Percentiles rank a stretch among this genome's conserved stretches.
Conservation (phyloP, 495 filamentous ascomycete species). For the Penicillium angulare region DNA sequence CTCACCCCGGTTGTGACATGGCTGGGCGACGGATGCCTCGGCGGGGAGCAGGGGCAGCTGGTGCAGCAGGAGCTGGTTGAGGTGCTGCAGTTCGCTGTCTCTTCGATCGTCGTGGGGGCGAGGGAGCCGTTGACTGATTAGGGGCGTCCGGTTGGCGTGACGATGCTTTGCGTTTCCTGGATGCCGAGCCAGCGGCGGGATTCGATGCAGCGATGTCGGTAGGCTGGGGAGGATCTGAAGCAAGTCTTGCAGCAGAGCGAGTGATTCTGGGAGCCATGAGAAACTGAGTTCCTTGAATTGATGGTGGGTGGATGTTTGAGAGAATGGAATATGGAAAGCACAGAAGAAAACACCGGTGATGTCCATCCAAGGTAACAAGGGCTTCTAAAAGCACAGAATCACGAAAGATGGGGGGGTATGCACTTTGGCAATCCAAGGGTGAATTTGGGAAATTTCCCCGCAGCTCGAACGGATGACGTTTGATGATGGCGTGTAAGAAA, state of each 20-base stretch:
- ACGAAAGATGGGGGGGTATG: not conserved
- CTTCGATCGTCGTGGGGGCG: slow-evolving; percentile 45
- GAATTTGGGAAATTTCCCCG: not conserved
- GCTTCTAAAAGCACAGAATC: not conserved
- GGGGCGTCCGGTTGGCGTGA: slow-evolving; percentile 38
- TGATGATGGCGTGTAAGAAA: not conserved
- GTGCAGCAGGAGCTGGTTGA: slow-evolving; percentile 40
- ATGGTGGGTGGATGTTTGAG: not conserved
- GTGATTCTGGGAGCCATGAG: slow-evolving; percentile 86
- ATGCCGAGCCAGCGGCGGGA: slow-evolving; percentile 41
- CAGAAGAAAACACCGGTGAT: not conserved
- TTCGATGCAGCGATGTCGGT: slow-evolving; percentile 36
- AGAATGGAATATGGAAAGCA: no score
- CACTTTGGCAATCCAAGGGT: no score
- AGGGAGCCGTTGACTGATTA: slow-evolving; percentile 39
- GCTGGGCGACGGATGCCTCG: slow-evolving; percentile 60
- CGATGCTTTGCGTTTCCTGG: slow-evolving; percentile 59
- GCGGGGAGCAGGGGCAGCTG: slow-evolving; percentile 46
- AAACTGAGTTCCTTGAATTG: slow-evolving; percentile 29
- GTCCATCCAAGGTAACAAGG: not conserved
- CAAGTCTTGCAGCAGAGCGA: slow-evolving; percentile 75
- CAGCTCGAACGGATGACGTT: slow-evolving; percentile 1
- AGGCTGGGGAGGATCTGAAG: slow-evolving; percentile 55
- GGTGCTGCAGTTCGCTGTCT: slow-evolving; percentile 40
- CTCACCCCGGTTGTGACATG: slow-evolving; percentile 84